A percentile compares a stretch with the other conserved stretches of the same genome.
phyloP scores from a whole-genome alignment of 129 eudicot species.

The Escallonia herrerae region DNA sequence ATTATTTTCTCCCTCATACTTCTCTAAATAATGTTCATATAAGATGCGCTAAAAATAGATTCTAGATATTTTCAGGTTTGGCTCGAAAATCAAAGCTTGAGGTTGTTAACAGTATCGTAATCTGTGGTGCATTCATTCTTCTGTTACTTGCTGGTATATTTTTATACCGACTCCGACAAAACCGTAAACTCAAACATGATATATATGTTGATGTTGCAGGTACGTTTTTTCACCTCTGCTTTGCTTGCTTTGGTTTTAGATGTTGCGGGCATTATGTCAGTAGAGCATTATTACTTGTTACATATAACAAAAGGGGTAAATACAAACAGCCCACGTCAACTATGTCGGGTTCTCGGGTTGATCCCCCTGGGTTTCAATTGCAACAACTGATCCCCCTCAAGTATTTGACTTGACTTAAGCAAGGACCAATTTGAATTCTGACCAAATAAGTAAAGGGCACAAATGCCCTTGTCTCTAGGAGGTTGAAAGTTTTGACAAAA shows the following conservation, averaged over 20 bases:
- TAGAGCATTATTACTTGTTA: no score
- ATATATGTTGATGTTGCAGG: conserved; percentile 78
- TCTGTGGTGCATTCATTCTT: conserved; percentile 60
- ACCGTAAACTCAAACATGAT: conserved; percentile 39
- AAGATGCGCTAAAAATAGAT: not conserved
- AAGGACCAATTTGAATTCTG: no score
- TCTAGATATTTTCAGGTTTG: conserved; percentile 28
- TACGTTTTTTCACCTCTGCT: conserved; percentile 7
- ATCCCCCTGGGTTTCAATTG: no score
- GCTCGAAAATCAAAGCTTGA: conserved; percentile 50
- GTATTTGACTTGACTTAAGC: no score
- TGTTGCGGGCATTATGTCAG: no score
- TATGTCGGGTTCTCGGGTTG: no score
- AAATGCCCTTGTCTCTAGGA: no score
- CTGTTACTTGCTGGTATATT: conserved; percentile 55
- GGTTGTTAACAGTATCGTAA: conserved; percentile 44
- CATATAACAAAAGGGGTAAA: no score
- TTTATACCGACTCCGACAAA: conserved; percentile 33
- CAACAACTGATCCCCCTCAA: no score
- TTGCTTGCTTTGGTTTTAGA: not conserved
- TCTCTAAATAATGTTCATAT: not conserved
- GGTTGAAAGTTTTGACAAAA: no score
- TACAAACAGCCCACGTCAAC: no score
- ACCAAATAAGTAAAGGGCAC: no score
- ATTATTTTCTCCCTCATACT: conserved; percentile 1